Evolutionary conservation across 306 rosid genomes (phyloP).

Genomic region (Casuarina cunninghamiana): DNA sequence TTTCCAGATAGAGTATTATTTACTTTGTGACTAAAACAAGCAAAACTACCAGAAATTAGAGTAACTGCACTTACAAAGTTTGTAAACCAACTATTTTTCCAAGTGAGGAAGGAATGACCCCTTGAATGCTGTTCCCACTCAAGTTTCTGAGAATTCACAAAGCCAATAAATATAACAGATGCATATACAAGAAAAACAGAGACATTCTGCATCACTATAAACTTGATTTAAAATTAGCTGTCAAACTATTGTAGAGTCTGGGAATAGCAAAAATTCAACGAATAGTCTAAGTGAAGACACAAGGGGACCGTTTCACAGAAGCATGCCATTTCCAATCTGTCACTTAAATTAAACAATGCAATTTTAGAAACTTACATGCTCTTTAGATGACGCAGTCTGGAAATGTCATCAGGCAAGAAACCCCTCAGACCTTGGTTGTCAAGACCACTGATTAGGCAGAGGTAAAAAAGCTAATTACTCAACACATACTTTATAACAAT

Average conservation of each 20-base stretch:
- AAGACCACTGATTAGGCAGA: slow-evolving; percentile 72
- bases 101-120: slow-evolving; percentile 77
- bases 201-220: not conserved
- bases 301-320: not conserved
- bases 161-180: slow-evolving; percentile 31
- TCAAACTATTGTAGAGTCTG: not conserved
- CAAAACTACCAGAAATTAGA: slow-evolving; percentile 7
- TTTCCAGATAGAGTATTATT: not conserved
- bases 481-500: slow-evolving; percentile 4
- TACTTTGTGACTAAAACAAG: not conserved
- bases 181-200: slow-evolving; percentile 18
- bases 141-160: slow-evolving; percentile 59
- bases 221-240: not conserved
- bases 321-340: not conserved
- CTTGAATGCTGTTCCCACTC: slow-evolving; percentile 82
- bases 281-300: not conserved
- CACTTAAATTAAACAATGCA: slow-evolving; percentile 2
- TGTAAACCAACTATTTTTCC: slow-evolving; percentile 67
- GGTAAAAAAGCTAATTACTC: slow-evolving; percentile 35
- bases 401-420: slow-evolving; percentile 68
- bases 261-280: not conserved
- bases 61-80: slow-evolving; percentile 67
- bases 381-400: slow-evolving; percentile 70
- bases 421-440: slow-evolving; percentile 93
- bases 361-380: slow-evolving; percentile 63